Evolutionary conservation across 23 red algal genomes (phyloP).

Genomic region (Agarophyton chilense): DNA sequence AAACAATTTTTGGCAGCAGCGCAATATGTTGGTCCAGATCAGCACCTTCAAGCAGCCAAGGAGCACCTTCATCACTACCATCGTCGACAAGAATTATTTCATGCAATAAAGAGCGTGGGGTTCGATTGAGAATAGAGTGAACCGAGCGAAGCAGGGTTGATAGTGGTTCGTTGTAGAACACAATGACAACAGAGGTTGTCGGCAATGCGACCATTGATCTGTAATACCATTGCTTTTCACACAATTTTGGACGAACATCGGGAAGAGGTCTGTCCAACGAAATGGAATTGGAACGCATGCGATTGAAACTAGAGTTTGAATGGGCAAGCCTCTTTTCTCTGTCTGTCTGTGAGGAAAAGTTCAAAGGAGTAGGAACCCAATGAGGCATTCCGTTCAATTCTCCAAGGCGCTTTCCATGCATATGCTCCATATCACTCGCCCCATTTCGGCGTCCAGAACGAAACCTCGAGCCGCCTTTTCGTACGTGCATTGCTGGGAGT

Average conservation of each 20-base stretch:
- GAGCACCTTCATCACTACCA: slow-evolving; percentile 66
- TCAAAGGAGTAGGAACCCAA: slow-evolving; percentile 53
- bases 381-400: slow-evolving; percentile 26
- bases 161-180: slow-evolving; percentile 68
- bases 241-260: slow-evolving; percentile 39
- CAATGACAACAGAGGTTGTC: slow-evolving; percentile 52
- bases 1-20: slow-evolving; percentile 37
- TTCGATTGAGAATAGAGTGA: slow-evolving; percentile 63
- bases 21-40: slow-evolving; percentile 57
- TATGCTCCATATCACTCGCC: neutral
- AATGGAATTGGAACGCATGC: slow-evolving; percentile 27
- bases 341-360: slow-evolving; percentile 42
- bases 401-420: slow-evolving; percentile 48
- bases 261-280: slow-evolving; percentile 34
- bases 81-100: slow-evolving; percentile 74
- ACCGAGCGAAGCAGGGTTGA: slow-evolving; percentile 42
- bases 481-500: neutral
- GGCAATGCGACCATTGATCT: neutral
- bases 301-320: slow-evolving; percentile 49
- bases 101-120: slow-evolving; percentile 39
- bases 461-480: neutral
- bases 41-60: slow-evolving; percentile 43
- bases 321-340: slow-evolving; percentile 54
- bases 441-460: neutral
- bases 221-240: slow-evolving; percentile 54